Evolutionary conservation across 1,284 basidiomycete genomes (phyloP).

Genomic region (Ceratobasidium sp.): DNA sequence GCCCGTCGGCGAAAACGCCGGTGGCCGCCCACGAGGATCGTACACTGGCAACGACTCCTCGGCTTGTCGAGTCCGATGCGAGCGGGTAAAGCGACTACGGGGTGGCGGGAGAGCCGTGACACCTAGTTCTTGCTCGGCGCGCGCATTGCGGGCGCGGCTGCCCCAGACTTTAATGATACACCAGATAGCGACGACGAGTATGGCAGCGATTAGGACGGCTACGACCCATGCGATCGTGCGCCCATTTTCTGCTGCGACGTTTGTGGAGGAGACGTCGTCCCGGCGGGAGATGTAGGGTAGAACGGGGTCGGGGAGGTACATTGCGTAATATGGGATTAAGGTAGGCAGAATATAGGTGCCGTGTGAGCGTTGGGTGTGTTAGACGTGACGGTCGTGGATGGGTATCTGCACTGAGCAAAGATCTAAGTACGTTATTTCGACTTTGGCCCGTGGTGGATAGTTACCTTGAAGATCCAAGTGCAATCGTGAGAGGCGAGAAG

Average conservation of each 20-base stretch:
- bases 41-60: constrained; percentile 27
- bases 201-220: constrained; percentile 21
- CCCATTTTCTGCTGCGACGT: not conserved
- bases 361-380: not conserved
- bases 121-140: constrained; percentile 28
- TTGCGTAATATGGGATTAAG: constrained; percentile 4
- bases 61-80: not conserved
- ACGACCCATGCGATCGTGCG: constrained; percentile 28
- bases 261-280: not conserved
- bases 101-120: constrained; percentile 20
- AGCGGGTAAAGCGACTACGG: not conserved
- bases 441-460: not conserved
- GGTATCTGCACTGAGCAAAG: constrained; percentile 14
- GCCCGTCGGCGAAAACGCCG: constrained; percentile 12
- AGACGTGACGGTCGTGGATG: constrained; percentile 3
- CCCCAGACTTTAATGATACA: constrained; percentile 36
- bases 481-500: constrained; percentile 9
- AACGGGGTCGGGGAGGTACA: constrained; percentile 11
- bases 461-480: constrained; percentile 16
- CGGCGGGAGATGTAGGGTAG: constrained; percentile 1
- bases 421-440: not conserved
- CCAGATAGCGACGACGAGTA: constrained; percentile 32
- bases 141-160: constrained; percentile 22
- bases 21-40: constrained; percentile 18
- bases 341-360: not conserved